A percentile compares a stretch with the other conserved stretches of the same genome.
Conservation (phyloP, 78 protist species). For the Tieghemostelium lacteum region DNA sequence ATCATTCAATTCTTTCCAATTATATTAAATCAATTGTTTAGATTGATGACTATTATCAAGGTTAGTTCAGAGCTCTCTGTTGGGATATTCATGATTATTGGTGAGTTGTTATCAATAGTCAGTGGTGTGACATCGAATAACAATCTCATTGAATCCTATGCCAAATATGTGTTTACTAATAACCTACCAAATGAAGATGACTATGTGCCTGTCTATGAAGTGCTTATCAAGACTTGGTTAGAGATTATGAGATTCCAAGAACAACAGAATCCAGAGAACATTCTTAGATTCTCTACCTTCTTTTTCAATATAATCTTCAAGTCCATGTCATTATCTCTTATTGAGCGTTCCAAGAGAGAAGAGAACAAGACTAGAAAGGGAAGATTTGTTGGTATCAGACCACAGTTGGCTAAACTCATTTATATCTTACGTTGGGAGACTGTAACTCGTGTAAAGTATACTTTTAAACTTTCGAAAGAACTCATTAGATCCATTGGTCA, state of each 20-base stretch:
- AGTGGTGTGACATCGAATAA: constrained; percentile 1
- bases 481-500: constrained; percentile 22
- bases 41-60: constrained; percentile 41
- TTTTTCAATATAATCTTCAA: constrained; percentile 51
- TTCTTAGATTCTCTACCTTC: constrained; percentile 64
- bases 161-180: constrained; percentile 51
- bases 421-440: constrained; percentile 64
- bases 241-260: constrained; percentile 70
- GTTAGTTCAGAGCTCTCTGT: constrained; percentile 28
- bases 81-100: constrained; percentile 39
- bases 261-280: constrained; percentile 54
- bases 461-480: constrained; percentile 68
- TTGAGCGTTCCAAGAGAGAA: constrained; percentile 27
- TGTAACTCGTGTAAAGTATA: constrained; percentile 52
- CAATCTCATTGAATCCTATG: constrained; percentile 15
- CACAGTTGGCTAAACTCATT: constrained; percentile 34
- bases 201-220: constrained; percentile 48
- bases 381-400: constrained; percentile 40
- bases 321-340: constrained; percentile 59
- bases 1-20: constrained; percentile 61
- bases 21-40: constrained; percentile 57
- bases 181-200: neutral
- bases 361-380: constrained; percentile 58
- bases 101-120: constrained; percentile 48
- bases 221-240: constrained; percentile 61